Evolutionary conservation across 2,329 filamentous ascomycete genomes (phyloP).

Genomic region (Penicillium sp.): DNA sequence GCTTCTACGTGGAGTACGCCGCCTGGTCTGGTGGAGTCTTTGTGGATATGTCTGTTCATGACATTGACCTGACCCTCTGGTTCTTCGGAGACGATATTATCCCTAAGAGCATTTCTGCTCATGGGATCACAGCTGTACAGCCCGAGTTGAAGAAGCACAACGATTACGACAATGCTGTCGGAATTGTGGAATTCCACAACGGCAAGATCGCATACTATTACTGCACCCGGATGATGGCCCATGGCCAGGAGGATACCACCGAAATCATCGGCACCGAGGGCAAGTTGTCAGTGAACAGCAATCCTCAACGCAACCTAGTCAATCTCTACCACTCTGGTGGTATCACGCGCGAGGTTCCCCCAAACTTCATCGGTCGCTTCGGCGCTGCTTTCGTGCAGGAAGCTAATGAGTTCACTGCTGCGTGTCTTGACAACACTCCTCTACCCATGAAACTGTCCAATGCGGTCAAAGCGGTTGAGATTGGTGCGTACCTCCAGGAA

Average conservation of each 20-base stretch:
- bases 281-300: slow-evolving; percentile 63
- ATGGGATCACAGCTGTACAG: slow-evolving; percentile 61
- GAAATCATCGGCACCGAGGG: slow-evolving; percentile 68
- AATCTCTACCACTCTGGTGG: slow-evolving; percentile 57
- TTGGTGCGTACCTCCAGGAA: slow-evolving; percentile 61
- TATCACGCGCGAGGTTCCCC: slow-evolving; percentile 61
- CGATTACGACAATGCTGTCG: slow-evolving; percentile 64
- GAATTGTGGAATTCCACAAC: slow-evolving; percentile 65
- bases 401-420: slow-evolving; percentile 63
- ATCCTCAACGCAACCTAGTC: slow-evolving; percentile 59
- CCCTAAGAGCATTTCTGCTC: slow-evolving; percentile 58
- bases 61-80: slow-evolving; percentile 67
- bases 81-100: slow-evolving; percentile 59
- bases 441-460: slow-evolving; percentile 60
- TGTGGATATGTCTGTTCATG: slow-evolving; percentile 69
- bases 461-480: slow-evolving; percentile 60
- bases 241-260: slow-evolving; percentile 66
- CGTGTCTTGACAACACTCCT: slow-evolving; percentile 57
- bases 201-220: slow-evolving; percentile 67
- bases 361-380: slow-evolving; percentile 65
- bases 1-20: slow-evolving; percentile 68
- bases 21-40: slow-evolving; percentile 67
- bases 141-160: slow-evolving; percentile 58
- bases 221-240: slow-evolving; percentile 65
- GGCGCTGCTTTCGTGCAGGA: slow-evolving; percentile 65